Evolutionary conservation across 441 rosid species (phyloP).

Genomic region (Melastoma candidum): DNA sequence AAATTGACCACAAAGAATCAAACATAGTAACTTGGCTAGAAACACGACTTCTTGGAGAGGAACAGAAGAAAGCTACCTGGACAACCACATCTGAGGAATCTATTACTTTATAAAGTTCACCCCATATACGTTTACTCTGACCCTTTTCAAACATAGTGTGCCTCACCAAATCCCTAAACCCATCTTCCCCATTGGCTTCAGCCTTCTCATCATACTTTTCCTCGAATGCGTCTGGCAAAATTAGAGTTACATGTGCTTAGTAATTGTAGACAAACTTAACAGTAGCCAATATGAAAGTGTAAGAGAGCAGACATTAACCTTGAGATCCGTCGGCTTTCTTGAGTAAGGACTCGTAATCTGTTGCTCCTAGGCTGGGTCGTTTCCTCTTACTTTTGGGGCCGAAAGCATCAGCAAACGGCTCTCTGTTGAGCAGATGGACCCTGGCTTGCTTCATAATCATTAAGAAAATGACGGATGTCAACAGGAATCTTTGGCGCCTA

Average conservation of each 20-base stretch:
- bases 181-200: conserved; percentile 59
- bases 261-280: no score
- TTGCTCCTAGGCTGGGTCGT: conserved; percentile 71
- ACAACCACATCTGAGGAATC: conserved; percentile 96
- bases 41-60: background rate
- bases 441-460: conserved; percentile 55
- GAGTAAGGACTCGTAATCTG: conserved; percentile 69
- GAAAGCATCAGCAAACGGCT: conserved; percentile 84
- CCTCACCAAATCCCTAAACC: conserved; percentile 79
- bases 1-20: no score
- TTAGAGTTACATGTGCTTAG: no score
- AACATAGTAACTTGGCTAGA: no score
- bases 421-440: conserved; percentile 78
- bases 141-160: conserved; percentile 98
- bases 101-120: conserved; percentile 93
- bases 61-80: conserved; percentile 39
- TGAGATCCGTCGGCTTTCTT: conserved; percentile 80
- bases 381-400: conserved; percentile 75
- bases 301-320: conserved; percentile 27
- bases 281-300: no score
- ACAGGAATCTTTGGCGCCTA: conserved; percentile 1
- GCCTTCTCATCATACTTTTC: conserved; percentile 37
- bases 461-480: conserved; percentile 5
- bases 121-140: conserved; percentile 97
- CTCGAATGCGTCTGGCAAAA: conserved; percentile 52